Evolutionary conservation across 1,284 basidiomycete species (phyloP).

Genomic region (Volvariella volvacea): DNA sequence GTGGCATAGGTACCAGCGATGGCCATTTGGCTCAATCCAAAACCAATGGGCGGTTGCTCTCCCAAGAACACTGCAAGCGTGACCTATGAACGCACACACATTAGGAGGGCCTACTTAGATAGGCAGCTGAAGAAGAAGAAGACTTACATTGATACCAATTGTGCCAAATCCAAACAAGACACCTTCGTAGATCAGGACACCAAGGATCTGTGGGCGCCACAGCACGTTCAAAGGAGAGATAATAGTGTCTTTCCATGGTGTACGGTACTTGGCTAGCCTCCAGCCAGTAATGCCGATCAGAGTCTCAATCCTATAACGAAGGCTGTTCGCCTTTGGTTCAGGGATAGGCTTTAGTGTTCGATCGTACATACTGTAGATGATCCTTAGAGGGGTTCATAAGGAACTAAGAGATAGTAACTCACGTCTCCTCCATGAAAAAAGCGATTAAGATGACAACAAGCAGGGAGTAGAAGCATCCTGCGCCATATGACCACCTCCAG

Average conservation of each 20-base stretch:
- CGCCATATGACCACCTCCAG: conserved; percentile 71
- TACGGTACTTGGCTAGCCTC: conserved; percentile 55
- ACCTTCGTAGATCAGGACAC: conserved; percentile 52
- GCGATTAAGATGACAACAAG: conserved; percentile 52
- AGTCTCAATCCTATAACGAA: conserved; percentile 53
- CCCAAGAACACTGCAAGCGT: conserved; percentile 71
- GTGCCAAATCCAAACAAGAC: conserved; percentile 59
- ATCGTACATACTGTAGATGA: conserved; percentile 62
- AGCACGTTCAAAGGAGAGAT: conserved; percentile 45
- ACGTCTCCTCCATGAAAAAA: conserved; percentile 64
- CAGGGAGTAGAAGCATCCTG: conserved; percentile 52
- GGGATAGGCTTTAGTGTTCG: conserved; percentile 50
- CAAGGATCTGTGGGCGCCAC: conserved; percentile 59
- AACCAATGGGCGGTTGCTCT: conserved; percentile 50
- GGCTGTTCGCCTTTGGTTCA: conserved; percentile 31
- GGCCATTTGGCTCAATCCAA: conserved; percentile 44
- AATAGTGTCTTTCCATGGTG: conserved; percentile 43
- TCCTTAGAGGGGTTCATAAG: neutral
- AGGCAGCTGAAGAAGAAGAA: neutral
- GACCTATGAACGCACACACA: conserved; percentile 66
- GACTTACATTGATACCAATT: conserved; percentile 61
- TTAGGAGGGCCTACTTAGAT: conserved; percentile 30
- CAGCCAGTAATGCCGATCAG: conserved; percentile 61
- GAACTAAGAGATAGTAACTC: conserved; percentile 10
- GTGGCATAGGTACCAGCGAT: conserved; percentile 59